Evolutionary conservation across 192 early-diverging fungal species (phyloP), one percentile per base, ranked within the genome.

Genomic region (Podila minutissima): DNA sequence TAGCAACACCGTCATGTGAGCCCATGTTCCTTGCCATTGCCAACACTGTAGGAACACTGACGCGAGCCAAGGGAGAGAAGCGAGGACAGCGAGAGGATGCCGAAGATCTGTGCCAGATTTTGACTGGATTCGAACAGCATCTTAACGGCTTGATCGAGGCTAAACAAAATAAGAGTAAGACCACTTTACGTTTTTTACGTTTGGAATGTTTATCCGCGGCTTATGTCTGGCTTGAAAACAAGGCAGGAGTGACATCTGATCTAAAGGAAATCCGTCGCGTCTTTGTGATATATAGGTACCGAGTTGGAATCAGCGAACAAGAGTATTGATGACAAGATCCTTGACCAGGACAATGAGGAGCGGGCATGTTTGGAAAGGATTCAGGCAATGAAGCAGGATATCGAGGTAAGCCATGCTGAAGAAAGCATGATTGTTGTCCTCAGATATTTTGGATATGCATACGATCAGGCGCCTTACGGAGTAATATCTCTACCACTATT

Each of bases 21-120:
- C 22, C 53, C 20, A 55, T 55, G n/a, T 55, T 55, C 53, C 20
- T 24, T 22, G 24, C n/a, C 19, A 55, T 26, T 24, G 53, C 53
- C 12, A 24, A 9, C 22, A 26, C n/a, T 26, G 8, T 22, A 4
- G n/a, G n/a, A 24, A 55, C 53, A 9, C 19, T 55, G 20, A 22
- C n/a, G 11, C 53, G 53, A 55, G 22, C 53, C 9, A 55, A 22
- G 53, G 53, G 53, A 9, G 53, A 55, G 53, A 55, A 55, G 24
- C 53, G 53, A 24, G 53, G 53, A 55, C 53, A 55, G 53, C 53
- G 53, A 26, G 53, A 55, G 24, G 53, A 55, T 55, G 53, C 53
- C n/a, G 53, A 55, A 55, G 53, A 55, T 26, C 53, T 55, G 24
- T 55, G 53, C 53, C 53, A 55, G 24, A 55, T 55, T 55, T 55